Evolutionary conservation across 352 stramenopile species (phyloP).

Genomic region (Albugo candida): DNA sequence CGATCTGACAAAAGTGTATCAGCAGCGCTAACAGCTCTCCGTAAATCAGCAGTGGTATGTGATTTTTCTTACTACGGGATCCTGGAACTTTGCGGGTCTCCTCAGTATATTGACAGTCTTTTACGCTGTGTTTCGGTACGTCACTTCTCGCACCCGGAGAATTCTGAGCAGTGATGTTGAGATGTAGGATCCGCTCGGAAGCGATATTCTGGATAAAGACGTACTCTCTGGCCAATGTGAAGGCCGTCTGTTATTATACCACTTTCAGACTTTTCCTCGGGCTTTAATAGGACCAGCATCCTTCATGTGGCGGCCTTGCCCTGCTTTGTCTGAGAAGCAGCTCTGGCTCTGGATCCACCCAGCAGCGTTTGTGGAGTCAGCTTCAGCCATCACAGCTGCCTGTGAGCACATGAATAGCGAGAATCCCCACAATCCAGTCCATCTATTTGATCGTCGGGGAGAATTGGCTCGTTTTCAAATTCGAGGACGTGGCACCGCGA

Average conservation of each 20-base stretch:
- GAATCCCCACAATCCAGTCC: constrained; percentile 19
- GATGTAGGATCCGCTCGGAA: constrained; percentile 26
- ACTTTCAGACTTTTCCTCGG: constrained; percentile 26
- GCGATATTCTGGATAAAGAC: constrained; percentile 29
- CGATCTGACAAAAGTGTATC: constrained; percentile 45
- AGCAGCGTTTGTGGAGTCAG: constrained; percentile 49
- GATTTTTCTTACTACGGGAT: constrained; percentile 44
- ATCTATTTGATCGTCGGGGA: constrained; percentile 47
- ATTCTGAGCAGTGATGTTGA: neutral
- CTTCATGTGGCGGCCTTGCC: constrained; percentile 53
- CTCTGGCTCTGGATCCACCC: constrained; percentile 69
- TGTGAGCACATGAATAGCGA: constrained; percentile 25
- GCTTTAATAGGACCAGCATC: constrained; percentile 46
- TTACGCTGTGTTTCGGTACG: constrained; percentile 33
- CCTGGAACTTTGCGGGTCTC: constrained; percentile 37
- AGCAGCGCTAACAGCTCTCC: constrained; percentile 30
- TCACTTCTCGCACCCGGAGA: neutral
- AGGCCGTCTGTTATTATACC: constrained; percentile 30
- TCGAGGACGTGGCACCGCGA: constrained; percentile 17
- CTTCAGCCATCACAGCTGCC: constrained; percentile 27
- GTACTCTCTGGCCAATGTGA: constrained; percentile 34
- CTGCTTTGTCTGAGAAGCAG: constrained; percentile 15
- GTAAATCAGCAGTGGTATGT: constrained; percentile 28
- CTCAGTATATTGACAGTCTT: constrained; percentile 32
- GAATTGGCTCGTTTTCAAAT: constrained; percentile 42